phyloP scores from a whole-genome alignment of 352 stramenopile species.

The Globisporangium nunn region DNA sequence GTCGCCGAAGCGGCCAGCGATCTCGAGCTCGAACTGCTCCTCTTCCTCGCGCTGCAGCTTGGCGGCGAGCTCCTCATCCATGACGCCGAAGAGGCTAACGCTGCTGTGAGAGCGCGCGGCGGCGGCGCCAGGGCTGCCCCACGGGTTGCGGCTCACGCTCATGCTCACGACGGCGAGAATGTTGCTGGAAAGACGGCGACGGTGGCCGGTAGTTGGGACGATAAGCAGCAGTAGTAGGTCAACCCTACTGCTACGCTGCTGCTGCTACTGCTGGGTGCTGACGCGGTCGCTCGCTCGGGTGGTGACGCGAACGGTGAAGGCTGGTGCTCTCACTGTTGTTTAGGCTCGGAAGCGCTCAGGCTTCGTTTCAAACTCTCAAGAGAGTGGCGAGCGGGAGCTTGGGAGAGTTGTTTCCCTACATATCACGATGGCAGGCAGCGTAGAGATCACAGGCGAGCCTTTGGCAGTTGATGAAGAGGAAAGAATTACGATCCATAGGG shows the following conservation, averaged over 20 bases:
- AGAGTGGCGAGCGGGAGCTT: neutral
- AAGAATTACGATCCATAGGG: neutral
- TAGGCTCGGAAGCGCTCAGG: neutral
- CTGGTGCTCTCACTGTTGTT: neutral
- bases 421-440: neutral
- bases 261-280: neutral
- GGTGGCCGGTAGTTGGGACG: too few relatives aligned
- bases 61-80: constrained; percentile 60
- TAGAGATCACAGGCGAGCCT: too few relatives aligned
- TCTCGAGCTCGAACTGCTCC: constrained; percentile 57
- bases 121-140: constrained; percentile 20
- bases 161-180: neutral
- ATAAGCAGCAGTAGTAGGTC: neutral
- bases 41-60: constrained; percentile 69
- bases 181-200: neutral
- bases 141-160: constrained; percentile 22
- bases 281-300: neutral
- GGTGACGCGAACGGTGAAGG: neutral
- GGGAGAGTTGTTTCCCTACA: neutral
- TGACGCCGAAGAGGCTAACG: constrained; percentile 57
- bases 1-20: constrained; percentile 55
- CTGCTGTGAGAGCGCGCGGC: constrained; percentile 12
- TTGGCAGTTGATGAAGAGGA: neutral
- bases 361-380: neutral
- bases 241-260: neutral